These are phyloP conservation scores for Fusarium neocosmosporiellum DNA, from an alignment of 2,329 filamentous ascomycete species.

Conservation along the genomic window DNA sequence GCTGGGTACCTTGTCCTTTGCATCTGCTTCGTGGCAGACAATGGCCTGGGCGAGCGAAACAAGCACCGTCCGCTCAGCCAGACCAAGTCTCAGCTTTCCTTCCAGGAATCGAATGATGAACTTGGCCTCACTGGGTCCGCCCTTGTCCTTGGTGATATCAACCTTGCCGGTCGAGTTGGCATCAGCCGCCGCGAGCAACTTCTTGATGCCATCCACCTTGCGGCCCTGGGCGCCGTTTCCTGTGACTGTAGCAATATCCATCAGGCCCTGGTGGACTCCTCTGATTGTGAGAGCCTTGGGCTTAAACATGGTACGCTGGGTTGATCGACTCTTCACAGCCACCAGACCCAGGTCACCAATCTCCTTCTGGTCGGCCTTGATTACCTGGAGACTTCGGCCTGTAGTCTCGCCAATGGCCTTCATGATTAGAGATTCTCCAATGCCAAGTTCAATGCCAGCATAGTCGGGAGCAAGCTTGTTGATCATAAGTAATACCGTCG, in stretches of 20 bases:
- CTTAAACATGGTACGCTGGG: slow-evolving; percentile 98
- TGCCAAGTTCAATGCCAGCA: slow-evolving; percentile 95
- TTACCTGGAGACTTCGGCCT: slow-evolving; percentile 85
- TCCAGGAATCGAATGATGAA: slow-evolving; percentile 93
- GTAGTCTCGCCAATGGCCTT: slow-evolving; percentile 97
- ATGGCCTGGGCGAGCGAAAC: slow-evolving; percentile 91
- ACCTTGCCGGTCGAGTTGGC: slow-evolving; percentile 78
- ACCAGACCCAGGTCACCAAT: slow-evolving; percentile 96
- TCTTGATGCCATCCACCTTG: slow-evolving; percentile 96
- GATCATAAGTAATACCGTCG: slow-evolving; percentile 94
- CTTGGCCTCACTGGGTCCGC: slow-evolving; percentile 93
- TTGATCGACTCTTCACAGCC: slow-evolving; percentile 93
- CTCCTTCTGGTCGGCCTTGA: slow-evolving; percentile 95
- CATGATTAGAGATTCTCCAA: slow-evolving; percentile 98
- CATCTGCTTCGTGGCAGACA: slow-evolving; percentile 82
- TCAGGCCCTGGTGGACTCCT: slow-evolving; percentile 87
- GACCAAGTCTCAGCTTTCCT: slow-evolving; percentile 89
- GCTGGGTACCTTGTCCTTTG: slow-evolving; percentile 76
- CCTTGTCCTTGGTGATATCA: slow-evolving; percentile 92
- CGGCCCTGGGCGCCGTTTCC: slow-evolving; percentile 89
- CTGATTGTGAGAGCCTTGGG: slow-evolving; percentile 89
- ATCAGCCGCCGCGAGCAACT: slow-evolving; percentile 91
- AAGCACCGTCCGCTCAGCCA: slow-evolving; percentile 92
- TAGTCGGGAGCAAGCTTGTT: slow-evolving; percentile 98
- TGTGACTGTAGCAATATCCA: slow-evolving; percentile 86